Evolutionary conservation across 2,329 filamentous ascomycete genomes (phyloP).

Genomic region (Bipolaris bicolor): DNA sequence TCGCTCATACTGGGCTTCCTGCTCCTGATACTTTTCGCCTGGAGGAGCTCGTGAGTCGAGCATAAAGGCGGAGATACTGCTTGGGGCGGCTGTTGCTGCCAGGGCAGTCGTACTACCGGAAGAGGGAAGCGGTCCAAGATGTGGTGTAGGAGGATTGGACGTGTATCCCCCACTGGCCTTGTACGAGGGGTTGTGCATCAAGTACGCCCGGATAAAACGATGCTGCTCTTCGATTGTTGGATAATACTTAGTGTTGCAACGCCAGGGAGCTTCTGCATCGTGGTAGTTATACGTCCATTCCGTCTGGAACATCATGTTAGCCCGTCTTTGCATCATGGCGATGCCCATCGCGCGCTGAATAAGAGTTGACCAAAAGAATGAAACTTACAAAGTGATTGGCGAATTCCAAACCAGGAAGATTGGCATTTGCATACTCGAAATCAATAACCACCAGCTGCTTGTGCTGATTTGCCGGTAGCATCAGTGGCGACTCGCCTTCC

Average conservation of each 20-base stretch:
- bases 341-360: not conserved
- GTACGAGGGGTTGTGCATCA: constrained; percentile 77
- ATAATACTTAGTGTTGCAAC: constrained; percentile 73
- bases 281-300: constrained; percentile 99
- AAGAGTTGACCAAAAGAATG: not conserved
- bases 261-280: constrained; percentile 67
- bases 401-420: constrained; percentile 85
- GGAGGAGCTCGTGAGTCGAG: constrained; percentile 65
- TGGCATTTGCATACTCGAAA: constrained; percentile 95
- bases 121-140: constrained; percentile 37
- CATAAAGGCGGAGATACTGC: constrained; percentile 69
- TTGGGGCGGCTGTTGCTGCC: constrained; percentile 41
- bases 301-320: constrained; percentile 54
- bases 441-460: constrained; percentile 97
- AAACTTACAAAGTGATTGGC: constrained; percentile 86
- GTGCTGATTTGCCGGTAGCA: constrained; percentile 89
- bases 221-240: constrained; percentile 81
- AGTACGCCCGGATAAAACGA: constrained; percentile 84
- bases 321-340: not conserved
- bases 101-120: constrained; percentile 44
- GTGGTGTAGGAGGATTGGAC: constrained; percentile 50
- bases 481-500: constrained; percentile 76
- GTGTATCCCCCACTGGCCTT: constrained; percentile 62
- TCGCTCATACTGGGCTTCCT: constrained; percentile 61
- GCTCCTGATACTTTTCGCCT: constrained; percentile 41